phyloP scores from a whole-genome alignment of 371 early-diverging fungal species.

The Mucor lusitanicus region DNA sequence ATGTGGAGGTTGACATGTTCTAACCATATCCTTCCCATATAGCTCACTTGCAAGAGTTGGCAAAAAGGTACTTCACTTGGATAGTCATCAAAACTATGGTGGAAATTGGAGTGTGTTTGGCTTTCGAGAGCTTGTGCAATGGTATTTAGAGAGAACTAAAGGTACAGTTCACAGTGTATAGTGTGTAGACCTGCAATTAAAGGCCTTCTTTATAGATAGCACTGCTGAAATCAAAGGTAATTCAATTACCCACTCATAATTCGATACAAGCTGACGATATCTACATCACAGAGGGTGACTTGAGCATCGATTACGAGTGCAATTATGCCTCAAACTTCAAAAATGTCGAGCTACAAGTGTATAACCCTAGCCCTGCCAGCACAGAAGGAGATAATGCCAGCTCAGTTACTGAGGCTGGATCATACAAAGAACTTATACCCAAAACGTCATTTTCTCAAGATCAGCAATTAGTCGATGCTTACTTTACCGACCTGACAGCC shows the following conservation, averaged over 20 bases:
- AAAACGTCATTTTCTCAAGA: background rate
- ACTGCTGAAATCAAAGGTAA: background rate
- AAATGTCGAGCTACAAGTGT: slow-evolving; percentile 5
- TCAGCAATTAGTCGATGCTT: background rate
- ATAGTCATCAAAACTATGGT: slow-evolving; percentile 86
- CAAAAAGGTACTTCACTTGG: slow-evolving; percentile 91
- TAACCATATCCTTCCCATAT: background rate
- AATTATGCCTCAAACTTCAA: slow-evolving; percentile 21
- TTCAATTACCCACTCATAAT: background rate
- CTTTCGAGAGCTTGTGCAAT: slow-evolving; percentile 29
- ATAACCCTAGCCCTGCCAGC: background rate
- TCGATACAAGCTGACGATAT: background rate
- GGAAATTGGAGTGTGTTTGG: slow-evolving; percentile 71
- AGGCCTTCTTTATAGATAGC: background rate
- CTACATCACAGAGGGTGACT: background rate
- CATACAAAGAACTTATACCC: background rate
- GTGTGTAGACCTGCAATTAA: background rate
- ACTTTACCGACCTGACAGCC: background rate
- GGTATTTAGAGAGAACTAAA: slow-evolving; percentile 4
- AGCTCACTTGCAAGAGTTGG: slow-evolving; percentile 79
- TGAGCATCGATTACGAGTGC: slow-evolving; percentile 15
- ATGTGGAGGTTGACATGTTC: background rate
- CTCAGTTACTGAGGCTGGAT: background rate
- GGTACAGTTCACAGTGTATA: background rate
- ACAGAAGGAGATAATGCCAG: background rate